These are phyloP conservation scores for Azolla pinnata DNA, from an alignment of 75 land plant genomes.

Conservation along the genomic window DNA sequence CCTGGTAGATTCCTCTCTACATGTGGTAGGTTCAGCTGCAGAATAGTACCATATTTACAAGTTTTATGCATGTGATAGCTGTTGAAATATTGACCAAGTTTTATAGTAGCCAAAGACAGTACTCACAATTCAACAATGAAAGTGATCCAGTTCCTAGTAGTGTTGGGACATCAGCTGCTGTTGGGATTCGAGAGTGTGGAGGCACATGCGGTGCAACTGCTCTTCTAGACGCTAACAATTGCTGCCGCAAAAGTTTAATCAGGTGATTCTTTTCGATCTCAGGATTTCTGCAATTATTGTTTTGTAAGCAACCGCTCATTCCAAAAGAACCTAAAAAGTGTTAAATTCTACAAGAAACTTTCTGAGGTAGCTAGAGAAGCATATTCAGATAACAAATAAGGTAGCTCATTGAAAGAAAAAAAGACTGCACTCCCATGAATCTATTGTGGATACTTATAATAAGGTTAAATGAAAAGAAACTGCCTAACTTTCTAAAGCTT, in stretches of 20 bases:
- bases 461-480: no score
- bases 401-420: no score
- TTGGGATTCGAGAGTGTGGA: constrained; percentile 30
- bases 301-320: neutral
- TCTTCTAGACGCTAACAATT: constrained; percentile 31
- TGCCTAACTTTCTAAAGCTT: no score
- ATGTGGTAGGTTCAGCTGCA: constrained; percentile 49
- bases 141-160: constrained; percentile 70
- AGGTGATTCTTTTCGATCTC: constrained; percentile 66
- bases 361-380: no score
- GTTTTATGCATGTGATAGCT: neutral
- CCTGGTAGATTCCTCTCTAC: constrained; percentile 11
- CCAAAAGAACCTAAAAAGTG: neutral
- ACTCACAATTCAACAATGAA: constrained; percentile 70
- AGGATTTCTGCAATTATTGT: constrained; percentile 40
- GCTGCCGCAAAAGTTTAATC: constrained; percentile 79
- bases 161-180: constrained; percentile 87
- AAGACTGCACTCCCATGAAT: no score
- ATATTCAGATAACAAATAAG: no score
- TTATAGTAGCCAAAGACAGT: neutral
- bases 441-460: no score
- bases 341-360: neutral
- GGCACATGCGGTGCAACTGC: constrained; percentile 27
- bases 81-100: neutral
- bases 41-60: constrained; percentile 5